Evolutionary conservation across 2,329 filamentous ascomycete species (phyloP).

Genomic region (Davidsoniella neocaledoniae): DNA sequence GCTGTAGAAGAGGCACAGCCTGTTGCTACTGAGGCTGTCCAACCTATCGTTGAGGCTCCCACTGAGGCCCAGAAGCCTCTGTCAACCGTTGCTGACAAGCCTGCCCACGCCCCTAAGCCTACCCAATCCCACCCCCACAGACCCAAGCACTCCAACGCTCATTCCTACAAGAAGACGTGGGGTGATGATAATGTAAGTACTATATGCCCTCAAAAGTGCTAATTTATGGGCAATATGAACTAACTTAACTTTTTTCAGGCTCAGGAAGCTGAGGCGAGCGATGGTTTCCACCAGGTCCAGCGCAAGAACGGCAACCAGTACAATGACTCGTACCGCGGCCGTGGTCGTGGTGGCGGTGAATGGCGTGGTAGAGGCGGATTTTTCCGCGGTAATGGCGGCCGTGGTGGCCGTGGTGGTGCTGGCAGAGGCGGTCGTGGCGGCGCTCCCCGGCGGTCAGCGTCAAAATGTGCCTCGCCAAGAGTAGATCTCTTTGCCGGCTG

Average conservation of each 20-base stretch:
- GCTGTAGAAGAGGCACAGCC: slow-evolving; percentile 19
- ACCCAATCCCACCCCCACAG: slow-evolving; percentile 35
- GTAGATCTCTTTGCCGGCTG: not conserved
- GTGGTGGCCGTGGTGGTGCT: slow-evolving; percentile 33
- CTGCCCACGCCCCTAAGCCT: slow-evolving; percentile 39
- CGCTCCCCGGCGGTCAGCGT: slow-evolving; percentile 18
- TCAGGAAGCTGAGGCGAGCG: slow-evolving; percentile 17
- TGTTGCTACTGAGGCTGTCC: slow-evolving; percentile 19
- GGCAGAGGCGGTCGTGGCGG: slow-evolving; percentile 25
- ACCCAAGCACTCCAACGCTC: slow-evolving; percentile 37
- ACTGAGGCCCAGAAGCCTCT: slow-evolving; percentile 27
- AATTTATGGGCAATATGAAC: slow-evolving; percentile 17
- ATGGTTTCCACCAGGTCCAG: slow-evolving; percentile 59
- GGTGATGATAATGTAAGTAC: slow-evolving; percentile 53
- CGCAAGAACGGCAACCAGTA: slow-evolving; percentile 25
- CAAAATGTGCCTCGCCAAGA: slow-evolving; percentile 16
- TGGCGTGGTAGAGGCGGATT: slow-evolving; percentile 24
- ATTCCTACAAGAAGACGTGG: slow-evolving; percentile 50
- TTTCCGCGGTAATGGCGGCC: slow-evolving; percentile 29
- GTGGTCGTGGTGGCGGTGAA: slow-evolving; percentile 31
- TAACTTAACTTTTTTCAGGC: slow-evolving; percentile 9
- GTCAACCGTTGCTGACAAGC: slow-evolving; percentile 15
- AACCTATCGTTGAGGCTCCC: slow-evolving; percentile 39
- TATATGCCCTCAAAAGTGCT: slow-evolving; percentile 22
- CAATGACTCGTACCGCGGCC: slow-evolving; percentile 23